phyloP scores from a whole-genome alignment of 352 stramenopile species.

The Phytophthora constricta region DNA sequence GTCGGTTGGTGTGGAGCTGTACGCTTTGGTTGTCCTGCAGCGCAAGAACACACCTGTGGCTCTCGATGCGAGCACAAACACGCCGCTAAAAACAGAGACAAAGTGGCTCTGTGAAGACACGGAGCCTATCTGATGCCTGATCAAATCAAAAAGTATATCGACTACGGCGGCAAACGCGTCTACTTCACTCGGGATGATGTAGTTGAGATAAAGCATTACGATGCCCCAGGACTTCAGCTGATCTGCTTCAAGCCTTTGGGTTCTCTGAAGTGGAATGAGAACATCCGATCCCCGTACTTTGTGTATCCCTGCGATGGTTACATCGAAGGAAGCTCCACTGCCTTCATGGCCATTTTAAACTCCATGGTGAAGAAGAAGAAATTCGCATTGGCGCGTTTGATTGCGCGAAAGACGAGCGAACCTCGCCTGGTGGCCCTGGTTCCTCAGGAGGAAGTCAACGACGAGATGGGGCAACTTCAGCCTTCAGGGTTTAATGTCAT shows the following conservation, averaged over 20 bases:
- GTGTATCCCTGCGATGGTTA: constrained; percentile 81
- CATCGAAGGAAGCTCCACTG: constrained; percentile 77
- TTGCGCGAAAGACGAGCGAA: constrained; percentile 77
- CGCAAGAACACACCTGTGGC: constrained; percentile 65
- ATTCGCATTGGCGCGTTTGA: constrained; percentile 70
- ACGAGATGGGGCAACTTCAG: constrained; percentile 84
- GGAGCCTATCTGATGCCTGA: constrained; percentile 73
- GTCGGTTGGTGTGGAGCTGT: constrained; percentile 82
- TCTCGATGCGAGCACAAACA: constrained; percentile 77
- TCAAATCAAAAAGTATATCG: constrained; percentile 80
- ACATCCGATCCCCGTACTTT: constrained; percentile 82
- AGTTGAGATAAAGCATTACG: constrained; percentile 83
- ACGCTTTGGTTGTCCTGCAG: constrained; percentile 65
- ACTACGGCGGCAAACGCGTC: constrained; percentile 76
- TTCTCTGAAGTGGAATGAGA: constrained; percentile 71
- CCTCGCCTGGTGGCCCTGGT: constrained; percentile 78
- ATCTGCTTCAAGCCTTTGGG: constrained; percentile 78
- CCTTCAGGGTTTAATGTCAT: constrained; percentile 79
- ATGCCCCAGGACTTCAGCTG: constrained; percentile 73
- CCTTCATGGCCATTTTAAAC: constrained; percentile 72
- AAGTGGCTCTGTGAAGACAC: constrained; percentile 90
- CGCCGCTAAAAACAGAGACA: constrained; percentile 76
- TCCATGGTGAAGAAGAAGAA: constrained; percentile 75
- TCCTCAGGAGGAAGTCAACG: constrained; percentile 75
- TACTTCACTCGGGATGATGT: constrained; percentile 86